phyloP scores from a whole-genome alignment of 176 grass and related monocot genomes.

The Saccharum officinarum region DNA sequence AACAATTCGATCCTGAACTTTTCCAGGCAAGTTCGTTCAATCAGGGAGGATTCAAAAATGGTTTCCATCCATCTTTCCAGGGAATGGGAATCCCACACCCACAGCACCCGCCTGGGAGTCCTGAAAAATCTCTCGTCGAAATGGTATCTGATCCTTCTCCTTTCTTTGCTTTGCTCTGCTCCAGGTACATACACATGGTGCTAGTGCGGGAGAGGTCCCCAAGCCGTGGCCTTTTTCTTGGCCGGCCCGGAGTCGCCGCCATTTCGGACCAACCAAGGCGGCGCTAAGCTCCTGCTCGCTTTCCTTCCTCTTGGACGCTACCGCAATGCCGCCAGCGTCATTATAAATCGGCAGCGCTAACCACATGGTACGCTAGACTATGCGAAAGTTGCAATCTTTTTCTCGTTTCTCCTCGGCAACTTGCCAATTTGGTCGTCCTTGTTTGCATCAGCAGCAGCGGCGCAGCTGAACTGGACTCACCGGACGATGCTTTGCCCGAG shows the following conservation, averaged over 20 bases:
- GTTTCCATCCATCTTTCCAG: no score
- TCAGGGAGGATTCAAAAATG: no score
- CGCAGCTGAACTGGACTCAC: constrained; percentile 9
- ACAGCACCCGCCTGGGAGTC: no score
- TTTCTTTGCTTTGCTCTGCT: neutral
- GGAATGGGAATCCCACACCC: no score
- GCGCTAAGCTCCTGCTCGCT: neutral
- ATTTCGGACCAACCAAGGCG: constrained; percentile 17
- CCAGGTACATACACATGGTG: neutral
- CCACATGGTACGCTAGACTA: constrained; percentile 16
- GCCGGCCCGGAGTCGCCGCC: constrained; percentile 16
- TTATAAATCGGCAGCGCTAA: neutral
- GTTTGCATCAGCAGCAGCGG: neutral
- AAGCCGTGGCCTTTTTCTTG: neutral
- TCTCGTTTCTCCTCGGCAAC: neutral
- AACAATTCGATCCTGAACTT: no score
- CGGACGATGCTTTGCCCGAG: constrained; percentile 29
- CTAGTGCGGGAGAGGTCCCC: neutral
- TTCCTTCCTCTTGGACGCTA: constrained; percentile 20
- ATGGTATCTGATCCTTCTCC: neutral
- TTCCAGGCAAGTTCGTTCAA: no score
- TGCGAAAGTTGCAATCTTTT: constrained; percentile 7
- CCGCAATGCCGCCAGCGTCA: constrained; percentile 24
- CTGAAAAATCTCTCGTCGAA: neutral
- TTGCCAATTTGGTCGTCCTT: constrained; percentile 5